These are phyloP conservation scores for Zymoseptoria tritici DNA, from an alignment of 2,329 filamentous ascomycete species.

Conservation along the genomic window DNA sequence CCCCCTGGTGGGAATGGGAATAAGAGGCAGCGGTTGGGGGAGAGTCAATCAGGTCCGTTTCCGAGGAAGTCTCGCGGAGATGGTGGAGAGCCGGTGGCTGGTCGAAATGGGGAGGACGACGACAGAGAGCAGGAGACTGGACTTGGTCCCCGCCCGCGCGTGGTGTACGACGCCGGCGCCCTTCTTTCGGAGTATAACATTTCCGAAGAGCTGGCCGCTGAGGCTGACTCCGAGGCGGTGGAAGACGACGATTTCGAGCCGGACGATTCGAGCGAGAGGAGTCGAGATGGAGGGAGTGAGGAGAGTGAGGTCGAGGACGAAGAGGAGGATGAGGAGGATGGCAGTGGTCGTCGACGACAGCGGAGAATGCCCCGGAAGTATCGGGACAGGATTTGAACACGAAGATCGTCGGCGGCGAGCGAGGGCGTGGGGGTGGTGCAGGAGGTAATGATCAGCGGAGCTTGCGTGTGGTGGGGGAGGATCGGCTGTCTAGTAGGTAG, in stretches of 20 bases:
- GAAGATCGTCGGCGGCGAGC: too few relatives aligned
- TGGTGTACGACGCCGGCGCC: not conserved
- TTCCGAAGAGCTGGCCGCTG: not conserved
- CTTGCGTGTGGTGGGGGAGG: too few relatives aligned
- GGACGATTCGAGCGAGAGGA: constrained; percentile 3
- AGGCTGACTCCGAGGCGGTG: not conserved
- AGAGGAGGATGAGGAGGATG: constrained; percentile 1
- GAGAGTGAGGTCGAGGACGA: constrained; percentile 1
- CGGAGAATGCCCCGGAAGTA: not conserved
- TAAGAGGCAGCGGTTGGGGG: not conserved
- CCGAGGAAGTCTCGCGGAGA: not conserved
- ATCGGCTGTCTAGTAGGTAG: too few relatives aligned
- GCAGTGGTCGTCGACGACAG: not conserved
- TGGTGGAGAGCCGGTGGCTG: not conserved
- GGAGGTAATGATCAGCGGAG: too few relatives aligned
- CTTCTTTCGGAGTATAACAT: constrained; percentile 1
- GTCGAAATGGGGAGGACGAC: too few relatives aligned
- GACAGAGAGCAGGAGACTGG: not conserved
- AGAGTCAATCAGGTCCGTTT: not conserved
- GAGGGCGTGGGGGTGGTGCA: too few relatives aligned
- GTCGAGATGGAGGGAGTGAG: not conserved
- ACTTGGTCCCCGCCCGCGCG: not conserved
- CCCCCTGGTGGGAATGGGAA: not conserved
- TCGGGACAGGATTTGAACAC: too few relatives aligned
- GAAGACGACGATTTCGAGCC: constrained; percentile 14